Evolutionary conservation across 108 stramenopile species (phyloP).

Genomic region (Fistulifera solaris): DNA sequence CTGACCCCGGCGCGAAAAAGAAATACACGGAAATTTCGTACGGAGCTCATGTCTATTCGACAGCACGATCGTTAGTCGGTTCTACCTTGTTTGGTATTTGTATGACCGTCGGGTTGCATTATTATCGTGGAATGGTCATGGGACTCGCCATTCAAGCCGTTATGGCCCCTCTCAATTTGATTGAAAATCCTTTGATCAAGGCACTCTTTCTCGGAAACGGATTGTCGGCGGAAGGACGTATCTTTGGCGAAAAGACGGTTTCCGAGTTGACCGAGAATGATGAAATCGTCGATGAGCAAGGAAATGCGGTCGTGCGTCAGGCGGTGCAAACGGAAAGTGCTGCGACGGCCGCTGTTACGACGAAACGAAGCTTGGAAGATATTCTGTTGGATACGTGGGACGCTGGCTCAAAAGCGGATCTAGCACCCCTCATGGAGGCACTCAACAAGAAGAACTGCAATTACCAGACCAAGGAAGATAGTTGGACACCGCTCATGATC

Average conservation of each 20-base stretch:
- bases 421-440: slow-evolving; percentile 42
- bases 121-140: slow-evolving; percentile 83
- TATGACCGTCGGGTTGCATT: slow-evolving; percentile 78
- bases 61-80: slow-evolving; percentile 44
- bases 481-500: slow-evolving; percentile 84
- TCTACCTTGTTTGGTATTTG: slow-evolving; percentile 68
- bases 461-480: slow-evolving; percentile 56
- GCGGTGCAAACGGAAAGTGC: slow-evolving; percentile 10
- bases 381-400: slow-evolving; percentile 84
- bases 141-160: slow-evolving; percentile 80
- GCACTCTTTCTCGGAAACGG: slow-evolving; percentile 48
- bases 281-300: slow-evolving; percentile 53
- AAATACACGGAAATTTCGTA: slow-evolving; percentile 56
- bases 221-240: slow-evolving; percentile 39
- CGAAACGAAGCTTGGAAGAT: slow-evolving; percentile 51
- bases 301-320: slow-evolving; percentile 40
- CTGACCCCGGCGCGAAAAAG: slow-evolving; percentile 66
- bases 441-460: slow-evolving; percentile 72
- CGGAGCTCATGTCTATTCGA: slow-evolving; percentile 34
- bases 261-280: slow-evolving; percentile 52
- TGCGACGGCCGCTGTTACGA: not conserved
- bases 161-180: slow-evolving; percentile 74
- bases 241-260: slow-evolving; percentile 65
- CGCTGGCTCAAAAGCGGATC: slow-evolving; percentile 65
- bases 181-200: slow-evolving; percentile 59